phyloP scores from a whole-genome alignment of 805 yeast genomes.

The Pichia pseudocactophila region DNA sequence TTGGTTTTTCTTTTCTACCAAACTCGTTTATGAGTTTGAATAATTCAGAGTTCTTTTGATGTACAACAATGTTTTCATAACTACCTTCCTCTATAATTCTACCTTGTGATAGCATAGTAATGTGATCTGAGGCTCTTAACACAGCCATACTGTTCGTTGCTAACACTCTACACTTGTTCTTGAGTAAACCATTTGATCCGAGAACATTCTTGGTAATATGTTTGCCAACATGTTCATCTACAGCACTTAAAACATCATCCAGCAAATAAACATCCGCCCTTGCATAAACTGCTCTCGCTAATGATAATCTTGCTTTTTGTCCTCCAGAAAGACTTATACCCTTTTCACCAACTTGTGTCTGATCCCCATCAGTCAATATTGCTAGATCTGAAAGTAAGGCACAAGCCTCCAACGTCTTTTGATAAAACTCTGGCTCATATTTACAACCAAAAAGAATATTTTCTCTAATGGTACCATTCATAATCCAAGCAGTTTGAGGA shows the following conservation, averaged over 20 bases:
- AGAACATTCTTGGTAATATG: conserved; percentile 61
- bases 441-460: conserved; percentile 86
- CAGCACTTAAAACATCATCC: conserved; percentile 94
- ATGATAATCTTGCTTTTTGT: conserved; percentile 89
- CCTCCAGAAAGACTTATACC: conserved; percentile 97
- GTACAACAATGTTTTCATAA: conserved; percentile 37
- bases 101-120: conserved; percentile 55
- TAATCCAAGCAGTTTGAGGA: conserved; percentile 85
- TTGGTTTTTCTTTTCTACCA: conserved; percentile 36
- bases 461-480: conserved; percentile 88
- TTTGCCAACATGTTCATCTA: conserved; percentile 92
- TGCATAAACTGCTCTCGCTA: conserved; percentile 93
- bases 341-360: conserved; percentile 91
- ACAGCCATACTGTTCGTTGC: conserved; percentile 53
- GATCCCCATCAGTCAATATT: conserved; percentile 80
- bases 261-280: conserved; percentile 85
- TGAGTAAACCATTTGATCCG: conserved; percentile 37
- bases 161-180: conserved; percentile 43
- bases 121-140: conserved; percentile 48
- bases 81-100: conserved; percentile 59
- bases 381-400: conserved; percentile 73
- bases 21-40: conserved; percentile 40
- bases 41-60: conserved; percentile 32
- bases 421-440: conserved; percentile 74
- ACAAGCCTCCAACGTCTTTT: conserved; percentile 77